Conservation (phyloP, 1,284 basidiomycete genomes). For the Polyporus tsugae region DNA sequence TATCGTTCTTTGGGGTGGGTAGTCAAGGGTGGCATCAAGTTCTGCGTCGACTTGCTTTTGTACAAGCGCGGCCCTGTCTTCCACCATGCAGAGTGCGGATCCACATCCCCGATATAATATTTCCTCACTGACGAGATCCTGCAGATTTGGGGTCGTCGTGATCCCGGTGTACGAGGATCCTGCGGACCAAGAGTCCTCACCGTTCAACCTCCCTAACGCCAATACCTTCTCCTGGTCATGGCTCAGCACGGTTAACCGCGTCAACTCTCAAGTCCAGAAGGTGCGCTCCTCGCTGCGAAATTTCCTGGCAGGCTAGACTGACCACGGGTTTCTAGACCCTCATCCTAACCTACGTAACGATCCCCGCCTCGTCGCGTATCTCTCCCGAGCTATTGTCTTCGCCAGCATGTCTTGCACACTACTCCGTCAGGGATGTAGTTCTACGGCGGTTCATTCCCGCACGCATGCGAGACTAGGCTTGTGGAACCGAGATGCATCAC, state of each 20-base stretch:
- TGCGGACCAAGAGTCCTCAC: conserved; percentile 69
- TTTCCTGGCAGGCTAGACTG: neutral
- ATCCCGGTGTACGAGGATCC: conserved; percentile 91
- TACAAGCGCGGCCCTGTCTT: conserved; percentile 98
- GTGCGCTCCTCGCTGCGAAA: conserved; percentile 47
- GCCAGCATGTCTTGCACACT: conserved; percentile 76
- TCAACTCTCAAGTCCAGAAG: conserved; percentile 98
- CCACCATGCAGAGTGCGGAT: conserved; percentile 89
- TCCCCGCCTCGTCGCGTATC: conserved; percentile 74
- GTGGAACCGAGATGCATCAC: neutral
- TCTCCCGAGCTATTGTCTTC: conserved; percentile 61
- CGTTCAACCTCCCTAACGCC: conserved; percentile 67
- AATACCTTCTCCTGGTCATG: conserved; percentile 92
- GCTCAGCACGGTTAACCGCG: conserved; percentile 96
- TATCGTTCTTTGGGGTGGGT: conserved; percentile 99
- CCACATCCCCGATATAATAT: neutral
- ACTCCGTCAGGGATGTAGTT: conserved; percentile 86
- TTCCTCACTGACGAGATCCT: conserved; percentile 5
- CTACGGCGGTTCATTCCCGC: conserved; percentile 91
- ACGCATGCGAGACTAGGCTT: conserved; percentile 84
- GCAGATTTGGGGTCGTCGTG: conserved; percentile 89
- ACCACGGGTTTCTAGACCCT: conserved; percentile 68
- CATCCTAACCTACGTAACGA: conserved; percentile 90
- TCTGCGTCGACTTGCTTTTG: conserved; percentile 94
- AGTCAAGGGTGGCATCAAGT: conserved; percentile 95